Evolutionary conservation across 495 filamentous ascomycete species (phyloP).

Genomic region (Aspergillus nidulans): DNA sequence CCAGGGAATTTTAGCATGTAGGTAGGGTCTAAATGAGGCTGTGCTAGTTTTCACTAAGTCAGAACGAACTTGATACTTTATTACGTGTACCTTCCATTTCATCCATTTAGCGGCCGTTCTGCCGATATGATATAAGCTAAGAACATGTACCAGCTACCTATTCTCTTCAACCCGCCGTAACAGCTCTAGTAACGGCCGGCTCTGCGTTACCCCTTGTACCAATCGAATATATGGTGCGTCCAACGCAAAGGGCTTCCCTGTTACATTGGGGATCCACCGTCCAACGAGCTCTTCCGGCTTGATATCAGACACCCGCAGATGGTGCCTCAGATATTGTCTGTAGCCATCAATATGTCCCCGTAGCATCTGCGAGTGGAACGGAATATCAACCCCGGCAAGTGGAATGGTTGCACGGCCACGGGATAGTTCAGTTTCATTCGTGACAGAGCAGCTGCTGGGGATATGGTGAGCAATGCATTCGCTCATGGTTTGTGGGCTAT

Average conservation of each 20-base stretch:
- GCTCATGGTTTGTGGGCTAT: neutral
- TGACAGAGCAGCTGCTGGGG: neutral
- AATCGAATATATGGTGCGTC: neutral
- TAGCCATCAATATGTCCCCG: conserved; percentile 12
- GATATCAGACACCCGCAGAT: conserved; percentile 5
- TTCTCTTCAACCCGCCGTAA: neutral
- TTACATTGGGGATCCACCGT: conserved; percentile 19
- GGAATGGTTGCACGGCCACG: conserved; percentile 1
- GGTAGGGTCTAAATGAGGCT: too few species aligned
- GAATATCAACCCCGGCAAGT: conserved; percentile 2
- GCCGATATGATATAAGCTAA: too few species aligned
- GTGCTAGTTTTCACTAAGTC: too few species aligned
- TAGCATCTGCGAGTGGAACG: conserved; percentile 2
- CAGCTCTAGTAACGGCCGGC: neutral
- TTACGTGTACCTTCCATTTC: too few species aligned
- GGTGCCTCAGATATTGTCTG: conserved; percentile 12
- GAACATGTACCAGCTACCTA: too few species aligned
- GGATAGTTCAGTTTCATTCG: neutral
- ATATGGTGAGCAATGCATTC: neutral
- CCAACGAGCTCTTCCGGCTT: conserved; percentile 12
- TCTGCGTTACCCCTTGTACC: neutral
- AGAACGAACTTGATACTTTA: too few species aligned
- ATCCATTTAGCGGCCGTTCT: too few species aligned
- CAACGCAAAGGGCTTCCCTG: conserved; percentile 14
- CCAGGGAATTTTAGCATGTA: neutral